Evolutionary conservation across 1,139 yeast species (phyloP).

Genomic region (Kurtzmaniella quercitrusa): DNA sequence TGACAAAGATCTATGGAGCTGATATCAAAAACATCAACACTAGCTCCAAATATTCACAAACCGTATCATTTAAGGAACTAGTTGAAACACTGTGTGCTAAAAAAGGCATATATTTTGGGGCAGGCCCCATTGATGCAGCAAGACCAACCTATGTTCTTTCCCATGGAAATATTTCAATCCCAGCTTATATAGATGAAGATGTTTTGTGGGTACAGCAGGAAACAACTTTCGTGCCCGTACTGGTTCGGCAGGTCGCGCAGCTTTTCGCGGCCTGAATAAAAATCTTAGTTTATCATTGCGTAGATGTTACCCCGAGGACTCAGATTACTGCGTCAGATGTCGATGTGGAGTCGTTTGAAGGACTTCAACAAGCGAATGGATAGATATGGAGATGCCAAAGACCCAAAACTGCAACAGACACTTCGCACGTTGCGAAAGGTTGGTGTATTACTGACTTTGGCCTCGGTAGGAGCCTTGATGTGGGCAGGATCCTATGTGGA

Average conservation of each 20-base stretch:
- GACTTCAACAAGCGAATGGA: constrained; percentile 20
- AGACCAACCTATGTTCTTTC: constrained; percentile 20
- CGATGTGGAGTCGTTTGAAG: constrained; percentile 12
- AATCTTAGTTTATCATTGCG: neutral
- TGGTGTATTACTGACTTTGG: constrained; percentile 32
- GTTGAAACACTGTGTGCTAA: constrained; percentile 27
- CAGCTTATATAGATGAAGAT: constrained; percentile 30
- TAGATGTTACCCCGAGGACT: neutral
- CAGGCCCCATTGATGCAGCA: constrained; percentile 16
- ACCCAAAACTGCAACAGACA: constrained; percentile 28
- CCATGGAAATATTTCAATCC: constrained; percentile 7
- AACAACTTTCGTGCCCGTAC: constrained; percentile 19
- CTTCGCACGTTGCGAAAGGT: constrained; percentile 27
- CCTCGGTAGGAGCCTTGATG: constrained; percentile 31
- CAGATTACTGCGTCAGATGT: neutral
- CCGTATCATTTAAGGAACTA: constrained; percentile 32
- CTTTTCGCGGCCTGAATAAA: neutral
- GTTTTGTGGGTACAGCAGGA: constrained; percentile 24
- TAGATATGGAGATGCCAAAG: constrained; percentile 31
- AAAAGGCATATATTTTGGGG: constrained; percentile 20
- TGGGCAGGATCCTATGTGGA: constrained; percentile 24
- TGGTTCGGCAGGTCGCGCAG: constrained; percentile 15
- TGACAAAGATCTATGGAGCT: neutral
- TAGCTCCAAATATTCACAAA: neutral
- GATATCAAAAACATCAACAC: neutral